Percentiles rank a stretch among this genome's conserved stretches.
phyloP scores from a whole-genome alignment of 1,284 basidiomycete genomes.

The Microbotryomycetes sp. region DNA sequence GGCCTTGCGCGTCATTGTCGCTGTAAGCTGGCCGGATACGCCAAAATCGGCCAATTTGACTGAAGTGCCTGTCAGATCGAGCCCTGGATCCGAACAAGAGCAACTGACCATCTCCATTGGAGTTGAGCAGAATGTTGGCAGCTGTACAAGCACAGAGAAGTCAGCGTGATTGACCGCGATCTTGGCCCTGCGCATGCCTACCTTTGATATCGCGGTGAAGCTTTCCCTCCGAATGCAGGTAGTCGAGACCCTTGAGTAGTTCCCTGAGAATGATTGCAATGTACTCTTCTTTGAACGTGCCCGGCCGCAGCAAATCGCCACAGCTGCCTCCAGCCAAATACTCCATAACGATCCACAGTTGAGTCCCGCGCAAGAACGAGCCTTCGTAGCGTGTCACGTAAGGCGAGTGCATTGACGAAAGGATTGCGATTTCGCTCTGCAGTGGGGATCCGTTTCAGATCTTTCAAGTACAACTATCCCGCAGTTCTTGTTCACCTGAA shows the following conservation, averaged over 20 bases:
- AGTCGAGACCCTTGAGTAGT: constrained; percentile 83
- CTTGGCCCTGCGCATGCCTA: constrained; percentile 38
- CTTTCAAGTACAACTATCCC: neutral
- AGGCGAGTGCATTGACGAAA: constrained; percentile 92
- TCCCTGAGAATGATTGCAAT: constrained; percentile 95
- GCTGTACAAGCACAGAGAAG: constrained; percentile 47
- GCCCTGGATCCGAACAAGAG: neutral
- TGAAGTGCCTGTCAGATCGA: constrained; percentile 4
- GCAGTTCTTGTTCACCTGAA: constrained; percentile 57
- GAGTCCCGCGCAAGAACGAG: constrained; percentile 42
- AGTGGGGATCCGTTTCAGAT: neutral
- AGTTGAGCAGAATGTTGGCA: constrained; percentile 88
- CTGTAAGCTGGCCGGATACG: constrained; percentile 93
- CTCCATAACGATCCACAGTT: constrained; percentile 99
- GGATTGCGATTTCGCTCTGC: constrained; percentile 77
- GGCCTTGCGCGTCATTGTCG: constrained; percentile 61
- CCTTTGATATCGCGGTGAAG: constrained; percentile 98
- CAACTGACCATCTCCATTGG: constrained; percentile 62
- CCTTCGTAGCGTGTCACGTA: constrained; percentile 79
- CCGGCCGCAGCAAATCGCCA: constrained; percentile 62
- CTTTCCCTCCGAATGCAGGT: constrained; percentile 92
- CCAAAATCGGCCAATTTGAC: constrained; percentile 99
- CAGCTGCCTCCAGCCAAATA: constrained; percentile 51
- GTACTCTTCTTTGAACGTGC: constrained; percentile 94
- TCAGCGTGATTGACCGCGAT: neutral